Conservation (phyloP, 352 stramenopile genomes). For the Pseudoperonospora humuli region DNA sequence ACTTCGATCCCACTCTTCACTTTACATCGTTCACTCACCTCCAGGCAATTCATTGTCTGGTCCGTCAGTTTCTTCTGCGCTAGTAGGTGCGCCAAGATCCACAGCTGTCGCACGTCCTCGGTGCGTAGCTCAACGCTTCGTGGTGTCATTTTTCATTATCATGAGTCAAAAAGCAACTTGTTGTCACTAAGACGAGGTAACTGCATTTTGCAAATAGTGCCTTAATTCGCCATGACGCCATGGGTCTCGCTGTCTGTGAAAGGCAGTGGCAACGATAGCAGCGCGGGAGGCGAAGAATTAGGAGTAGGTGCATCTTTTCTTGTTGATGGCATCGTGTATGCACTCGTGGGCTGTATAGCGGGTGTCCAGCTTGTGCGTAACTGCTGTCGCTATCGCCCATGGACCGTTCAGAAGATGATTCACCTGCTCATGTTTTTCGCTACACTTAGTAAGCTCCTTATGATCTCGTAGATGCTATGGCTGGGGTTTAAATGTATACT, state of each 20-base stretch:
- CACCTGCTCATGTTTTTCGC: slow-evolving; percentile 77
- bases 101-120: slow-evolving; percentile 44
- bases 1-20: not conserved
- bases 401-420: slow-evolving; percentile 86
- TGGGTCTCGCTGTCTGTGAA: slow-evolving; percentile 8
- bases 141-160: slow-evolving; percentile 7
- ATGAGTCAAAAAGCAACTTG: slow-evolving; percentile 1
- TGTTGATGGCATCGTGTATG: slow-evolving; percentile 58
- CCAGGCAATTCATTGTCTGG: slow-evolving; percentile 39
- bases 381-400: slow-evolving; percentile 72
- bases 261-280: slow-evolving; percentile 4
- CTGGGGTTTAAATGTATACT: not conserved
- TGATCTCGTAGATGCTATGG: not conserved
- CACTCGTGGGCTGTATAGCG: slow-evolving; percentile 44
- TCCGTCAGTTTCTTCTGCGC: slow-evolving; percentile 28
- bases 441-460: slow-evolving; percentile 37
- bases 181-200: slow-evolving; percentile 8
- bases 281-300: slow-evolving; percentile 24
- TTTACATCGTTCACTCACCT: slow-evolving; percentile 20
- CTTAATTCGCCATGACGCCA: slow-evolving; percentile 7
- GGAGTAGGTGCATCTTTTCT: slow-evolving; percentile 61
- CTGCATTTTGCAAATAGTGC: slow-evolving; percentile 1
- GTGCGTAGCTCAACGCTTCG: slow-evolving; percentile 8
- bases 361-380: slow-evolving; percentile 75
- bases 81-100: slow-evolving; percentile 48